Base-by-base conservation (phyloP, 2,329 filamentous ascomycete species). In the Aspergillus oerlinghausenensis region DNA sequence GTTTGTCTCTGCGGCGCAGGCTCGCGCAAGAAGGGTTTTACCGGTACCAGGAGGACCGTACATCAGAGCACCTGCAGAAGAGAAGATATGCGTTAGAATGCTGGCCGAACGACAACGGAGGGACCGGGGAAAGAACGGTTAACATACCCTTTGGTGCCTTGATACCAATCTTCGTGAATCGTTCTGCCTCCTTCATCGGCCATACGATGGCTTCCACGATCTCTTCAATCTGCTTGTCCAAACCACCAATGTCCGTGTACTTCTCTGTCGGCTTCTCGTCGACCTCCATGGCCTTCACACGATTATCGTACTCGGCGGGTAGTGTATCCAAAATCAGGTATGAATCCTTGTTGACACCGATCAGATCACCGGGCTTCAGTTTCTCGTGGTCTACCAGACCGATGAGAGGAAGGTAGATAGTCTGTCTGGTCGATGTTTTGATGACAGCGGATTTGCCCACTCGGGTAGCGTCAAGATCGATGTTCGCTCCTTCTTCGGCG, bases 181-280 rank as follows among this genome's bases (percentile, higher is more conserved):
- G 86, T 67, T 99, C 95, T 1, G 94, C 92, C 79, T 99, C 93
- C 84, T 97, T 97, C 94, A 99, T 99, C 1, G 94, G 94, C 93
- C 93, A 97, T 29, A 99, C 94, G 51, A 99, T 94, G 55, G 94
- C 94, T 79, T 99, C 94, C 8, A 99, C 92, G 54, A 99, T 84
- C 79, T 99, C 95, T 75, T 97, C 93, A 71, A 99, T 99, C 81
- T 99, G 94, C 80, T 99, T 99, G 78, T 97, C 92, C 68, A 99
- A 77, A 52, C 94, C 94, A 78, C 94, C 94, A 14, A 99, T 95
- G 79, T 99, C 94, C 54, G 88, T 94, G 79, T 99, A 99, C 79
- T 97, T 96, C 78, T 99, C 94, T 42, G 92, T 97, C 9, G 94
- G 95, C 82, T 99, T 99, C 83, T 99, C 95, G 70, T 99, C 94